Percentiles rank a stretch among this genome's conserved stretches.
Conservation (phyloP, 2,329 filamentous ascomycete species). For the Thelonectria olida region DNA sequence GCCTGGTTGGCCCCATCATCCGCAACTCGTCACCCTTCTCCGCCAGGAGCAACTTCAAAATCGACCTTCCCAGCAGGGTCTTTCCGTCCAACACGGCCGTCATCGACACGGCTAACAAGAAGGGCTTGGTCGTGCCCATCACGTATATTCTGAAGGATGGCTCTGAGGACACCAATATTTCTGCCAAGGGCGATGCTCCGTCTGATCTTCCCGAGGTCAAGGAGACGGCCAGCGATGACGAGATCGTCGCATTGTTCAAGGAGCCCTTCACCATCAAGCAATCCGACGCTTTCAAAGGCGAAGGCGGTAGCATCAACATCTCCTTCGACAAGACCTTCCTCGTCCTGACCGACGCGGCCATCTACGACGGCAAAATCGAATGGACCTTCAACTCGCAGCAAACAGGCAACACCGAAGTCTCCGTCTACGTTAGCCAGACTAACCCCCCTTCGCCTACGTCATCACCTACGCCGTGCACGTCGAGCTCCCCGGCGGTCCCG, state of each 20-base stretch:
- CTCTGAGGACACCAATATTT: not conserved
- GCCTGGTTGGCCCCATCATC: not conserved
- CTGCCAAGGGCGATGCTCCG: no score
- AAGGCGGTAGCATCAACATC: constrained; percentile 16
- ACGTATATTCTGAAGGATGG: not conserved
- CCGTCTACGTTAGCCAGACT: not conserved
- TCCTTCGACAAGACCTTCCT: constrained; percentile 13
- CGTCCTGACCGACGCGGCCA: not conserved
- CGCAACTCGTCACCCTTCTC: not conserved
- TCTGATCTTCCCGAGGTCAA: not conserved
- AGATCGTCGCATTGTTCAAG: not conserved
- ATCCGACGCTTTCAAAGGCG: constrained; percentile 11
- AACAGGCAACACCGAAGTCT: not conserved
- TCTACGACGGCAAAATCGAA: not conserved
- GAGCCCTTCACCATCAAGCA: constrained; percentile 17
- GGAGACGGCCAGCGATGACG: not conserved
- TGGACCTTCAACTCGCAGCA: not conserved
- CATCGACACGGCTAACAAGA: not conserved
- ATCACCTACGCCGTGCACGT: not conserved
- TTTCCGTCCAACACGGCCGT: not conserved
- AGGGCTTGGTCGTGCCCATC: not conserved
- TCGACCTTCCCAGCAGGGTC: not conserved
- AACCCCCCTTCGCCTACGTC: not conserved
- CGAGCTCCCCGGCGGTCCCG: no score
- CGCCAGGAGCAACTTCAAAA: not conserved